Evolutionary conservation across 805 yeast species (phyloP), one percentile per base, ranked within the genome.

Genomic region (Phaffomyces antillensis): DNA sequence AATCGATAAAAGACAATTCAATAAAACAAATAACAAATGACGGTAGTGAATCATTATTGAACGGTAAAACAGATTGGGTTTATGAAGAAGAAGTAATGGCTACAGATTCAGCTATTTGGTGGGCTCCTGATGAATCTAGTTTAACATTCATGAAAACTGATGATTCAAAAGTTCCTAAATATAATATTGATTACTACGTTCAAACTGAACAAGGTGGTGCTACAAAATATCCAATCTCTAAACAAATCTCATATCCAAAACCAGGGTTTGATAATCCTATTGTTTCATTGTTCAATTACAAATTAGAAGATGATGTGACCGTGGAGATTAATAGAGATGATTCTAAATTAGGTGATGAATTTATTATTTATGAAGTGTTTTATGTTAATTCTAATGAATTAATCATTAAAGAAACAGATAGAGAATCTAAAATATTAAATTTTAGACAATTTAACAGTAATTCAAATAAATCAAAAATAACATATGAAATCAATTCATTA

Each of bases 1-100:
- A 72, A 44, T 65, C 76, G 12, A 42, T 67, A 1, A 48, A 47
- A 15, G 44, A 55, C 36, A 18, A 59, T 9, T 50, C 61, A 1
- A 51, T 66, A 2, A 60, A 52, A 1, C 79, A 77, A 54, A 47
- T 66, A 2, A 86, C 96, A 0, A 46, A 49, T 28, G 95, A 85
- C 55, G 96, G 96, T 15, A 77, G 80, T 20, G 71, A 68, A 1
- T 71, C 72, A 45, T 65, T 85, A 7, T 82, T 86, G 59, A 84
- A 89, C 57, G 96, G 95, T 2, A 81, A 79, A 51, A 91, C 96
- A 0, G 96, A 88, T 60, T 88, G 96, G 96, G 95, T 87, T 10
- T 89, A 88, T 54, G 96, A 89, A 58, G 96, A 88, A 54, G 96
- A 88, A 61, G 95, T 88, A 1, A 71, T 86, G 39, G 79, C 78